Evolutionary conservation across 2,329 filamentous ascomycete genomes (phyloP).

Genomic region (Knufia fluminis): DNA sequence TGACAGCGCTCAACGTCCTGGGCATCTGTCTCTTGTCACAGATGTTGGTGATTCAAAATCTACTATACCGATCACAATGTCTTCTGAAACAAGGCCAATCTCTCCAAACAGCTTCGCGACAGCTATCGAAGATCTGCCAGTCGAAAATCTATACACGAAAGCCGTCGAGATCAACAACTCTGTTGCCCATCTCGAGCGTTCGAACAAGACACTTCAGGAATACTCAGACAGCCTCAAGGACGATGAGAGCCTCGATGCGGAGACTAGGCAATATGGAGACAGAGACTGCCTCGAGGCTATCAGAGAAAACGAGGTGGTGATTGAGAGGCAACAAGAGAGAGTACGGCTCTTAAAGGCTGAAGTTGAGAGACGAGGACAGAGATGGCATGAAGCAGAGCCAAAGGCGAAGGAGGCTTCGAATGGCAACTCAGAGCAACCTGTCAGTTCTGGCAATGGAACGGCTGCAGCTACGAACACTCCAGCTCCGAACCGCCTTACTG

Average conservation of each 20-base stretch:
- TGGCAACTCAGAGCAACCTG: slow-evolving; percentile 6
- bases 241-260: slow-evolving; percentile 24
- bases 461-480: slow-evolving; percentile 2
- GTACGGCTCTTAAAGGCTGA: slow-evolving; percentile 46
- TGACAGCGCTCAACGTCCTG: too few relatives aligned
- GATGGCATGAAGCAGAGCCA: slow-evolving; percentile 37
- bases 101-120: slow-evolving; percentile 42
- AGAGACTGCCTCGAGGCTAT: slow-evolving; percentile 48
- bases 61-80: slow-evolving; percentile 32
- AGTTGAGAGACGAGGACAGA: slow-evolving; percentile 47
- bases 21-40: too few relatives aligned
- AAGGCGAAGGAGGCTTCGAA: slow-evolving; percentile 11
- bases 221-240: slow-evolving; percentile 33
- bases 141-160: slow-evolving; percentile 52
- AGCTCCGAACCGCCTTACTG: slow-evolving; percentile 26
- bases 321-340: slow-evolving; percentile 47
- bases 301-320: slow-evolving; percentile 49
- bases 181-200: slow-evolving; percentile 48
- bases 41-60: too few relatives aligned
- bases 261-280: slow-evolving; percentile 29
- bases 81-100: slow-evolving; percentile 41
- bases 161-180: slow-evolving; percentile 52
- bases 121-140: slow-evolving; percentile 49
- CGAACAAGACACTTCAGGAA: slow-evolving; percentile 47
- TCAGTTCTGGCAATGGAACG: not conserved